A percentile compares a stretch with the other conserved stretches of the same genome.
Evolutionary conservation across 2,329 filamentous ascomycete genomes (phyloP).

Genomic region (Hypoxylon sp.): DNA sequence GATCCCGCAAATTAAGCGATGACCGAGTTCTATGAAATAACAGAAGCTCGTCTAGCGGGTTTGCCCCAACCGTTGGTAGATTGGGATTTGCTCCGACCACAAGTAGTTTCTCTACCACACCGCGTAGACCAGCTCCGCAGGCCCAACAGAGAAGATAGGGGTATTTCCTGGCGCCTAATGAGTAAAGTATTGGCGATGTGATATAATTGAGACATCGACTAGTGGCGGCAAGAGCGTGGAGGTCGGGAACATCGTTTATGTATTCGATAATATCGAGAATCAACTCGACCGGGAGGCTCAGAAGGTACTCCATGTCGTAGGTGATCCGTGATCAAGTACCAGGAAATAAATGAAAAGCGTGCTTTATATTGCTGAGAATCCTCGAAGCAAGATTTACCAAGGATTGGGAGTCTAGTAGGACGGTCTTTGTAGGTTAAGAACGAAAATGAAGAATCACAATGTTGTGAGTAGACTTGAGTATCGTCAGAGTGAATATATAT

Average conservation of each 20-base stretch:
- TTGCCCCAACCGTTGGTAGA: neutral
- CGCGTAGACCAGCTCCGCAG: constrained; percentile 5
- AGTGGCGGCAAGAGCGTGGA: constrained; percentile 3
- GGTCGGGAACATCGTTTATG: neutral
- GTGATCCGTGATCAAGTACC: neutral
- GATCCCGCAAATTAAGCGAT: neutral
- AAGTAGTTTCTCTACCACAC: constrained; percentile 19
- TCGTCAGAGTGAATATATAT: no score
- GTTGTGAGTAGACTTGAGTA: no score
- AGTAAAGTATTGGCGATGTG: constrained; percentile 8
- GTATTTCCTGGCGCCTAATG: neutral
- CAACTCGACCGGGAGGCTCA: constrained; percentile 11
- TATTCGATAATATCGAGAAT: neutral
- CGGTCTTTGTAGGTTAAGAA: no score
- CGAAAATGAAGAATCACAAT: no score
- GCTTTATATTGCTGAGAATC: neutral
- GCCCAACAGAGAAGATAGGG: constrained; percentile 21
- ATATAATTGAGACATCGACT: neutral
- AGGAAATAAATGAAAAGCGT: neutral
- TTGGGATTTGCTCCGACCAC: constrained; percentile 11
- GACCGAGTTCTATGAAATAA: no score
- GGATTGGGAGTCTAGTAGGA: neutral
- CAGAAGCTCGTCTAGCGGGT: no score
- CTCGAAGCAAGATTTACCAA: neutral
- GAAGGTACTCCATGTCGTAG: constrained; percentile 1